Conservation (phyloP, 2,329 filamentous ascomycete species). For the Lachnellula arida region DNA sequence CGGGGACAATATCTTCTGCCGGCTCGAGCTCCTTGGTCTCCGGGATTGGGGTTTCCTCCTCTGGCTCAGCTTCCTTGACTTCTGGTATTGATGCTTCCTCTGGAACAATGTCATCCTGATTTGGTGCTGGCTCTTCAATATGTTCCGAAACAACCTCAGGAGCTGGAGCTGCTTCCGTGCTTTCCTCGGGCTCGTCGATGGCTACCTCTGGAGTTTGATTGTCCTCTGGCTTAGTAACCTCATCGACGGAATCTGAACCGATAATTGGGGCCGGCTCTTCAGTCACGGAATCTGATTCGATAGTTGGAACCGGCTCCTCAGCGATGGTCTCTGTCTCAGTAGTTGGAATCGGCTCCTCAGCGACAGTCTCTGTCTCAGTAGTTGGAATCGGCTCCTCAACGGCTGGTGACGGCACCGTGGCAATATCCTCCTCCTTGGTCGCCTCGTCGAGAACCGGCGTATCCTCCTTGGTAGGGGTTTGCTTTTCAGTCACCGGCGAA, state of each 20-base stretch:
- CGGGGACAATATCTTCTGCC: background rate
- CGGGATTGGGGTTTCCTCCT: background rate
- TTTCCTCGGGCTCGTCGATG: background rate
- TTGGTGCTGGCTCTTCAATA: background rate
- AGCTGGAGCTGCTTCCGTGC: background rate
- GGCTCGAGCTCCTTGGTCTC: background rate
- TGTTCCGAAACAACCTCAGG: background rate
- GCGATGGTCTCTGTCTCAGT: background rate
- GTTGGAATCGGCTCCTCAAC: background rate
- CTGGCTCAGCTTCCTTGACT: background rate
- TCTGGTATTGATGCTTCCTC: background rate
- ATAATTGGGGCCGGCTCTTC: background rate
- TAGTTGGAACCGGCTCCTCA: background rate
- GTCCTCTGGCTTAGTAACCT: background rate
- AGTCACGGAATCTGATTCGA: background rate
- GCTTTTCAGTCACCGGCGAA: slow-evolving; percentile 7
- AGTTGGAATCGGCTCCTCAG: background rate
- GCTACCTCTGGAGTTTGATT: background rate
- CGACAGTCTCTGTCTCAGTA: background rate
- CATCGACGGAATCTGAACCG: background rate
- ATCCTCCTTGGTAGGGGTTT: background rate
- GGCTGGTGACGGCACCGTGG: background rate
- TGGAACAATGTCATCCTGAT: background rate
- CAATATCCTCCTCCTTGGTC: background rate
- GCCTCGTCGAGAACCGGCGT: background rate